Base-by-base conservation (phyloP, 176 grass and related monocot species). In the Juncus effusus region DNA sequence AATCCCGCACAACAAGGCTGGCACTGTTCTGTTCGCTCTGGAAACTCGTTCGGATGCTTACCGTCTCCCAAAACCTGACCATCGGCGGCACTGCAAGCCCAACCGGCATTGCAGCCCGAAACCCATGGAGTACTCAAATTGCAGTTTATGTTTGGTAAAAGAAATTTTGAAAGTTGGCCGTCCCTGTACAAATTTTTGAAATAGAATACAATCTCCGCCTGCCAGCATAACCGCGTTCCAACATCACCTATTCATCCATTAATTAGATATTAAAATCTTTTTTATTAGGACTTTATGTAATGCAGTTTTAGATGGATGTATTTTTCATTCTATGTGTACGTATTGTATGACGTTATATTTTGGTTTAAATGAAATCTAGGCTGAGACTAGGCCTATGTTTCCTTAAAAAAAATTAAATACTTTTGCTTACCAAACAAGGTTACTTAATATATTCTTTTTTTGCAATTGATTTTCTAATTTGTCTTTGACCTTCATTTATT, bases 131-230 rank as follows among this genome's bases (percentile, higher is more conserved):
- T 72, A 9, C 44, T 47, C 52, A 73, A 19, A 73, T 91, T 91
- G 38, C 93, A 97, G 75, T 97, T 97, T 44, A 65, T 75, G 72
- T 97, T 97, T 6, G 88, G 87, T 80, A 66, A 84, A 7, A 86
- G 70, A 61, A 70, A 84, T 12, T 65, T 64, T 3, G 72, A 83
- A 7, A 67, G 66, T 15, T 76, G 59, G 1, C 74, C 75, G 2
- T 54, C n/a, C 4, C 9, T 47, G 0, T 64, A 84, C 41, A 97
- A 51, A 61, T 72, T 92, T 12, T 35, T 57, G 77, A 92, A 89
- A 68, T 97, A 97, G 62, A 84, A 86, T 38, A 81, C 79, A 10
- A 75, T 81, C 81, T 97, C 93, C 0, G 41, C 45, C 6, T 69
- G 56, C 16, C 77, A 72, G 85, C 93, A 97, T 2, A 96, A 54